Percentiles rank a stretch among this genome's conserved stretches.
Conservation (phyloP, 2,329 filamentous ascomycete species). For the Curvularia hawaiiensis region DNA sequence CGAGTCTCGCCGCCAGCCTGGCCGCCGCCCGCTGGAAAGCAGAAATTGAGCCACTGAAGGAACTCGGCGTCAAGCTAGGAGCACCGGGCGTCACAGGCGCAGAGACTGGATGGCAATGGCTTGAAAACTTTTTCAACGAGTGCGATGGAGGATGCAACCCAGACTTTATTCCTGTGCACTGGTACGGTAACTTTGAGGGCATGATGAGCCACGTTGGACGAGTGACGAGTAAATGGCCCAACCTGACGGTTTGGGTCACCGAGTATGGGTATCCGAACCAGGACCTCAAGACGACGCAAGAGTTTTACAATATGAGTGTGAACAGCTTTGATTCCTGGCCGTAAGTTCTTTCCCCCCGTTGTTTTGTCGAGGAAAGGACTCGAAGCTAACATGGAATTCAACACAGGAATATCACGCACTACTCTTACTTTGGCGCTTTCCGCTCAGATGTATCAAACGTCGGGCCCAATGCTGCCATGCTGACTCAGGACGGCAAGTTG, state of each 20-base stretch:
- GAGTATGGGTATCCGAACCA: constrained; percentile 70
- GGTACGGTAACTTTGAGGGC: constrained; percentile 69
- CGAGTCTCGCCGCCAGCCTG: constrained; percentile 60
- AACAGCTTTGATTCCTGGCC: constrained; percentile 69
- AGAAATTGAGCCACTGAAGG: constrained; percentile 71
- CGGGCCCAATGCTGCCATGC: constrained; percentile 72
- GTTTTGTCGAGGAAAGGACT: too few relatives aligned
- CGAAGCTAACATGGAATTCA: too few relatives aligned
- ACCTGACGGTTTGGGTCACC: constrained; percentile 74
- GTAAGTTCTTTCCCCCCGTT: too few relatives aligned
- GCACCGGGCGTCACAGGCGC: constrained; percentile 73
- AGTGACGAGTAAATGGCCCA: constrained; percentile 55
- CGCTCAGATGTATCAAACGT: constrained; percentile 73
- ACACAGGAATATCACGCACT: constrained; percentile 63
- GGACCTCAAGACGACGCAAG: constrained; percentile 62
- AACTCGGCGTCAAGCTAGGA: constrained; percentile 68
- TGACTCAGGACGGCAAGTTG: constrained; percentile 69
- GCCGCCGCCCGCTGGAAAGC: constrained; percentile 73
- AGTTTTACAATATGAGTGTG: constrained; percentile 70
- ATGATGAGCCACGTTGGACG: constrained; percentile 70
- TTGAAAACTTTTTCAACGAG: constrained; percentile 67
- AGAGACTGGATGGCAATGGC: constrained; percentile 66
- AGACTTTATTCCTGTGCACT: constrained; percentile 60
- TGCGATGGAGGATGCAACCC: constrained; percentile 56
- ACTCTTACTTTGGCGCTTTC: constrained; percentile 79